Conservation (phyloP, 139 green algal species). For the Chlorella sp. region DNA sequence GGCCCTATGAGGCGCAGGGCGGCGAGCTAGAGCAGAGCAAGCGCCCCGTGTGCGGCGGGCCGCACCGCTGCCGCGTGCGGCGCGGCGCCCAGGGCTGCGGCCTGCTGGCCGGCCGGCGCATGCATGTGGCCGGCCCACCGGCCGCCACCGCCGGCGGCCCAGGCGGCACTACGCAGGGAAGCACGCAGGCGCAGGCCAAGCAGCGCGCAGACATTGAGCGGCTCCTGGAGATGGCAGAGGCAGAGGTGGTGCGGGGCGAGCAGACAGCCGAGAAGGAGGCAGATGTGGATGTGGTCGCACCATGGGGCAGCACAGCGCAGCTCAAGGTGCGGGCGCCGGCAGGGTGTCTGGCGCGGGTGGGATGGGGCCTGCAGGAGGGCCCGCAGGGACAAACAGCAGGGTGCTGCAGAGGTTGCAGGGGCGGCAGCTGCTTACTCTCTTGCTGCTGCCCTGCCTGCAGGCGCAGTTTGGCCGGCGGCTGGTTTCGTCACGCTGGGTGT, state of each 20-base stretch:
- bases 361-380: not conserved
- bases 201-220: too few relatives aligned
- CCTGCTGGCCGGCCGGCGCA: conserved; percentile 2
- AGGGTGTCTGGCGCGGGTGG: not conserved
- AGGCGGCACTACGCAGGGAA: not conserved
- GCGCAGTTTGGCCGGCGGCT: not conserved
- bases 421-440: not conserved
- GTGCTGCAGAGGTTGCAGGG: not conserved
- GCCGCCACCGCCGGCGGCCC: not conserved
- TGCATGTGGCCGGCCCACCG: not conserved
- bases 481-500: conserved; percentile 4
- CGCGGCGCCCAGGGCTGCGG: not conserved
- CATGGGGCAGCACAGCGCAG: too few relatives aligned
- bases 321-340: not conserved
- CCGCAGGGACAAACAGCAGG: too few relatives aligned
- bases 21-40: not conserved
- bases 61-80: not conserved
- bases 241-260: conserved; percentile 1
- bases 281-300: too few relatives aligned
- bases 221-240: not conserved
- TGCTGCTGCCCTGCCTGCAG: not conserved
- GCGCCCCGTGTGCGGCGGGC: not conserved
- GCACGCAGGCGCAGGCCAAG: too few relatives aligned
- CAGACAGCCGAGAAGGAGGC: not conserved
- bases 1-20: conserved; percentile 32